Evolutionary conservation across 768 basidiomycete genomes (phyloP), one percentile per base, ranked within the genome.

Genomic region (Calocybe cyanea): DNA sequence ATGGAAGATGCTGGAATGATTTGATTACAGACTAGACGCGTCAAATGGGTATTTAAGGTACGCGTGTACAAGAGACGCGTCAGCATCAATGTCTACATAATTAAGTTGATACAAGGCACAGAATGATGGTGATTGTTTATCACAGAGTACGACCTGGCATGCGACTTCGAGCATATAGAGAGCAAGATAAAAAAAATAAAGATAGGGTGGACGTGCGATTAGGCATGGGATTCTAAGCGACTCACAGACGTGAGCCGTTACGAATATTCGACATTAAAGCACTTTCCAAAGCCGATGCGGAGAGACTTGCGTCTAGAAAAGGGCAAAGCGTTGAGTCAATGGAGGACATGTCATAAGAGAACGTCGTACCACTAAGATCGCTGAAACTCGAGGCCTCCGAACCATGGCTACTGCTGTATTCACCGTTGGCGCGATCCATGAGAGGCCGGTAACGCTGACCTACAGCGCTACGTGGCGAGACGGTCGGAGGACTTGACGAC

Each of bases 331-430:
- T 15, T 45, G 20, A n/a, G n/a, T n/a, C n/a, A n/a, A n/a, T n/a
- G n/a, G n/a, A n/a, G n/a, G n/a, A n/a, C n/a, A n/a, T n/a, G n/a
- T n/a, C n/a, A n/a, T n/a, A n/a, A n/a, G n/a, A n/a, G 8, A 25
- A 11, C n/a, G 19, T 49, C 37, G 7, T 56, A 89, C 90, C 89
- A 56, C 90, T 92, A 35, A 92, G 58, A 57, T 92, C 90, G 57
- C 89, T 92, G 56, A 92, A 90, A 61, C 90, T 78, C 5, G 88
- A 90, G 0, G 87, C 78, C 34, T 83, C 80, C 18, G 87, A 90
- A 2, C 81, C 80, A 40, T 84, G 76, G 51, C 70, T 79, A 53
- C 85, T 85, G 35, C 73, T 73, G 44, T 77, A 72, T 45, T 83
- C 79, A 53, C 77, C 78, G 30, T 63, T 57, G 33, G 61, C 66